Evolutionary conservation across 768 basidiomycete genomes (phyloP), one percentile per base, ranked within the genome.

Genomic region (Lactarius trivialis): DNA sequence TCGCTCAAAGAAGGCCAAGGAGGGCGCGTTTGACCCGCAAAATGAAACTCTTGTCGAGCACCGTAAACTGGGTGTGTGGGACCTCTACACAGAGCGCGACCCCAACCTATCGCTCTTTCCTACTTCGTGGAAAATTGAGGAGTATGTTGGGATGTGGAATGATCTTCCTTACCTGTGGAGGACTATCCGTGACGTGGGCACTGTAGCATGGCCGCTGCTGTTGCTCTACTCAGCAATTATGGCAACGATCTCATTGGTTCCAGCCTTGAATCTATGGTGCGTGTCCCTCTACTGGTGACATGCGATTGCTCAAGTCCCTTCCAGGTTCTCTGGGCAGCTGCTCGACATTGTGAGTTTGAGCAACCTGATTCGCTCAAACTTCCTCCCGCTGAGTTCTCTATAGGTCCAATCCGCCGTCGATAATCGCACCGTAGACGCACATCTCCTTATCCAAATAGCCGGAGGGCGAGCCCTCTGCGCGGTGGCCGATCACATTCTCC

Each of bases 11-110:
- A 55, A 51, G 14, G 43, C 28, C 11, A 59, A 50, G 1, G 9
- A 28, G 5, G 21, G 2, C 32, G 28, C 43, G 7, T 51, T 51
- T 21, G 54, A 59, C 54, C 58, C 62, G 19, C 45, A 63, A 30
- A 49, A 55, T 55, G 32, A 28, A 50, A 21, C 30, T 0, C 53
- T n/a, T 43, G 53, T 90, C 65, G 82, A 82, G 61, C 86, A 88
- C 66, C 82, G 80, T 7, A 78, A 76, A 32, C 60, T 89, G 39
- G 89, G 89, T 52, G 82, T 89, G 39, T 91, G 89, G 89, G 87
- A 90, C 68, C 73, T 89, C 49, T 91, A 90, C 70, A 81, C 88
- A 68, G 82, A 89, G 67, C 75, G 73, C 26, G 71, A 74, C 26
- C 70, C 79, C 33, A 72, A 76, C 45, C 66, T 82, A 14, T 62